Evolutionary conservation across 345 rosid species (phyloP).

Genomic region (Clarkia xantiana): DNA sequence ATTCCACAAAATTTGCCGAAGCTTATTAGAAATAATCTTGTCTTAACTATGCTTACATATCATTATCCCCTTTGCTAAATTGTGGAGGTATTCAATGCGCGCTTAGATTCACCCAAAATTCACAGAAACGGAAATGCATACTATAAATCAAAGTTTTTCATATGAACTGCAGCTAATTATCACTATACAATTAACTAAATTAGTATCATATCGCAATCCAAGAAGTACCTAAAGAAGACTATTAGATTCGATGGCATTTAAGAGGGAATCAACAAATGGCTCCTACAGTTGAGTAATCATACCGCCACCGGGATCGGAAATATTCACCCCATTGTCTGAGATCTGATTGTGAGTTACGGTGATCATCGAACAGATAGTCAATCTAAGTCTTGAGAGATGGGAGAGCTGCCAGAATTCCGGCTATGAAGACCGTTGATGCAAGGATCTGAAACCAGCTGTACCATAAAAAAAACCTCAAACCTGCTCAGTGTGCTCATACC

Average conservation of each 20-base stretch:
- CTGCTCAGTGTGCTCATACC: constrained; percentile 14
- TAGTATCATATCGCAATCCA: neutral
- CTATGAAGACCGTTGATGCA: constrained; percentile 53
- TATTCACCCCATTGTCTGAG: constrained; percentile 75
- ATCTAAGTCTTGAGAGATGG: constrained; percentile 56
- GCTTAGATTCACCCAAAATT: no score
- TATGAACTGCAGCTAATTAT: no score
- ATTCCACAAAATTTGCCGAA: no score
- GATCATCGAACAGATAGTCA: constrained; percentile 71
- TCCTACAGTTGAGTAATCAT: constrained; percentile 93
- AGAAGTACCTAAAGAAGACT: constrained; percentile 31
- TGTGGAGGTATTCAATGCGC: no score
- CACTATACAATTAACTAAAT: no score
- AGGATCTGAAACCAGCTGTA: constrained; percentile 77
- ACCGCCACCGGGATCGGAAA: constrained; percentile 75
- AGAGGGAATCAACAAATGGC: constrained; percentile 74
- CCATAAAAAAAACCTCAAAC: constrained; percentile 65
- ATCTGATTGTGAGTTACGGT: constrained; percentile 82
- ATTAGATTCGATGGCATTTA: constrained; percentile 41
- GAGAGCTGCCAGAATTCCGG: constrained; percentile 74
- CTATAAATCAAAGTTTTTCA: no score
- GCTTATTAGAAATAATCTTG: no score
- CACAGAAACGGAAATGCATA: no score
- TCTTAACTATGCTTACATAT: no score
- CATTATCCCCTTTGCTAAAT: no score